A percentile compares a stretch with the other conserved stretches of the same genome.
These are phyloP conservation scores for Azolla pinnata DNA, from an alignment of 75 land plant species.

Conservation along the genomic window DNA sequence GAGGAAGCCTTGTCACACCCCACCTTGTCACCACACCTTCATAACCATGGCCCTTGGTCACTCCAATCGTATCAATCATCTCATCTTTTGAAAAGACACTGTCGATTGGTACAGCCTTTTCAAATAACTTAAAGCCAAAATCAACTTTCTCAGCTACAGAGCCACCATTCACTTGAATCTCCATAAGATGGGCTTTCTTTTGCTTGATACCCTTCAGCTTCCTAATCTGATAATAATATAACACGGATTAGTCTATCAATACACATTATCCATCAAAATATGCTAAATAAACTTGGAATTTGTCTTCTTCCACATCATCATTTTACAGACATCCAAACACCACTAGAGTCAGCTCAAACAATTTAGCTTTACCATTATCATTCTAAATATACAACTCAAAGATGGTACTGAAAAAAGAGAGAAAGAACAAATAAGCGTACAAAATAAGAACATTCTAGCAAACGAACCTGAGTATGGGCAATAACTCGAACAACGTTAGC, in stretches of 20 bases:
- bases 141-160: slow-evolving; percentile 69
- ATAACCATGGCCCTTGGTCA: slow-evolving; percentile 82
- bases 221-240: too few relatives aligned
- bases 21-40: slow-evolving; percentile 94
- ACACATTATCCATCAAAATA: too few relatives aligned
- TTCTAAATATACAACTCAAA: too few relatives aligned
- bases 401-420: too few relatives aligned
- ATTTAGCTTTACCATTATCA: too few relatives aligned
- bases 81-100: slow-evolving; percentile 84
- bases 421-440: background rate
- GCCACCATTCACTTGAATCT: slow-evolving; percentile 91
- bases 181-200: slow-evolving; percentile 82
- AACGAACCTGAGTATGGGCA: slow-evolving; percentile 59
- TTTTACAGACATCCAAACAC: too few relatives aligned
- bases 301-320: too few relatives aligned
- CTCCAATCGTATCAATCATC: slow-evolving; percentile 89
- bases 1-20: slow-evolving; percentile 80
- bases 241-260: too few relatives aligned
- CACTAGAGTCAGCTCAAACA: too few relatives aligned
- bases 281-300: too few relatives aligned
- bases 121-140: slow-evolving; percentile 67
- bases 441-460: slow-evolving; percentile 9
- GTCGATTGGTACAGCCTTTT: slow-evolving; percentile 75
- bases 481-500: slow-evolving; percentile 58
- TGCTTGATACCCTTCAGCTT: slow-evolving; percentile 87